Conservation (phyloP, 2,329 filamentous ascomycete genomes). For the Dactylonectria macrodidyma region DNA sequence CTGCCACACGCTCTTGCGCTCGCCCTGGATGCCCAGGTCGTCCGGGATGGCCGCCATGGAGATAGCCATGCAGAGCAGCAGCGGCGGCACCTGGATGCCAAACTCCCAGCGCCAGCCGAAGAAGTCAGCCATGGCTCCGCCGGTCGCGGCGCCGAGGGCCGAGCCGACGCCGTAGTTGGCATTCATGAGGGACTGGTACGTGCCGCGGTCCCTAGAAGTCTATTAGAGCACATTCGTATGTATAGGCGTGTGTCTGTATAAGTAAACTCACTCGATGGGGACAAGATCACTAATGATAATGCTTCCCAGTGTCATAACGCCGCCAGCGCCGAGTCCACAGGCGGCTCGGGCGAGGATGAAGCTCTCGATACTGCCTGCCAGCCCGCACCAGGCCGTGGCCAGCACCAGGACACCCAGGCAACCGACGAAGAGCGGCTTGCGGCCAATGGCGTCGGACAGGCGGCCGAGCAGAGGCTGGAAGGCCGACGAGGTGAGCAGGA, state of each 20-base stretch:
- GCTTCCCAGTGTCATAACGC: slow-evolving; percentile 76
- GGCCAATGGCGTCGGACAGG: slow-evolving; percentile 80
- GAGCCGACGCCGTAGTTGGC: slow-evolving; percentile 73
- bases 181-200: slow-evolving; percentile 81
- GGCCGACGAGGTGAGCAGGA: slow-evolving; percentile 82
- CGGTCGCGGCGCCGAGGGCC: slow-evolving; percentile 76
- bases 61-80: slow-evolving; percentile 63
- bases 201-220: slow-evolving; percentile 63
- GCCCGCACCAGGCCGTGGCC: slow-evolving; percentile 78
- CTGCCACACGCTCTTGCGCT: slow-evolving; percentile 60
- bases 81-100: slow-evolving; percentile 70
- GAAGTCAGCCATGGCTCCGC: slow-evolving; percentile 78
- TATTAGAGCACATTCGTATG: slow-evolving; percentile 3
- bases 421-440: slow-evolving; percentile 76
- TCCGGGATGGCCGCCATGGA: slow-evolving; percentile 64
- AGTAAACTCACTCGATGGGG: slow-evolving; percentile 74
- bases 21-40: slow-evolving; percentile 65
- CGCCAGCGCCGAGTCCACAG: slow-evolving; percentile 82
- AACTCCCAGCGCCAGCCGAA: slow-evolving; percentile 84
- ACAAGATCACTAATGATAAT: slow-evolving; percentile 83
- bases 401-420: slow-evolving; percentile 74
- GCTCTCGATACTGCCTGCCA: slow-evolving; percentile 76
- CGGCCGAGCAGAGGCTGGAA: slow-evolving; percentile 83
- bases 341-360: slow-evolving; percentile 80
- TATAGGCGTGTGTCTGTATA: neutral